Percentiles rank a stretch among this genome's conserved stretches.
These are phyloP conservation scores for Kazachstania sp. DNA, from an alignment of 1,139 yeast species.

Conservation along the genomic window DNA sequence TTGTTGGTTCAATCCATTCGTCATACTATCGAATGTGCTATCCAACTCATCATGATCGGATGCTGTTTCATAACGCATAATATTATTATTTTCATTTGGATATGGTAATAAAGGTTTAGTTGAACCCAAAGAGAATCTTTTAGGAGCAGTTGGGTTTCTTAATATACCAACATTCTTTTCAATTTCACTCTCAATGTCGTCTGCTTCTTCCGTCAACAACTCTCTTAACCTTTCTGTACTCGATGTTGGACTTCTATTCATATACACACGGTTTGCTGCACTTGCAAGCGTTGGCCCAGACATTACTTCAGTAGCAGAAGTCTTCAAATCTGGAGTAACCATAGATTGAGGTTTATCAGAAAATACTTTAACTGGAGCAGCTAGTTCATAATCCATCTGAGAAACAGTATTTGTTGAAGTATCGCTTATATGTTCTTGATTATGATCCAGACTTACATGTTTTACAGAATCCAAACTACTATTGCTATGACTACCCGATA, in stretches of 20 bases:
- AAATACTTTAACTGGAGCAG: not conserved
- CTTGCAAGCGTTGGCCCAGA: slow-evolving; percentile 10
- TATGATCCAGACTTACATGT: not conserved
- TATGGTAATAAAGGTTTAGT: slow-evolving; percentile 9
- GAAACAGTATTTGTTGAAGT: slow-evolving; percentile 1
- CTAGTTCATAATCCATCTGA: not conserved
- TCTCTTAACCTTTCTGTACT: slow-evolving; percentile 5
- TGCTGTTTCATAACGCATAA: not conserved
- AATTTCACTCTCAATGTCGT: slow-evolving; percentile 12
- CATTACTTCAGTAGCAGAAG: not conserved
- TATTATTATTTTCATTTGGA: not conserved
- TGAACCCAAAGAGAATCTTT: slow-evolving; percentile 7
- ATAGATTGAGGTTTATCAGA: not conserved
- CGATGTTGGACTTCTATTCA: slow-evolving; percentile 7
- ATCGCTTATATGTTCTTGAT: not conserved
- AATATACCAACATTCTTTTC: slow-evolving; percentile 35
- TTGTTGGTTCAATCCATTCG: not conserved
- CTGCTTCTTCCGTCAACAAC: slow-evolving; percentile 7
- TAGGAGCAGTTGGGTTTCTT: slow-evolving; percentile 33
- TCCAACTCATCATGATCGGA: slow-evolving; percentile 2
- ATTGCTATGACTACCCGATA: not conserved
- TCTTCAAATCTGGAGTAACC: slow-evolving; percentile 1
- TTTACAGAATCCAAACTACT: slow-evolving; percentile 1
- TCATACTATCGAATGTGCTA: not conserved
- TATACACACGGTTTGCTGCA: slow-evolving; percentile 2